Conservation (phyloP, 2,329 filamentous ascomycete species). For the Hymenoscyphus fructigenus region DNA sequence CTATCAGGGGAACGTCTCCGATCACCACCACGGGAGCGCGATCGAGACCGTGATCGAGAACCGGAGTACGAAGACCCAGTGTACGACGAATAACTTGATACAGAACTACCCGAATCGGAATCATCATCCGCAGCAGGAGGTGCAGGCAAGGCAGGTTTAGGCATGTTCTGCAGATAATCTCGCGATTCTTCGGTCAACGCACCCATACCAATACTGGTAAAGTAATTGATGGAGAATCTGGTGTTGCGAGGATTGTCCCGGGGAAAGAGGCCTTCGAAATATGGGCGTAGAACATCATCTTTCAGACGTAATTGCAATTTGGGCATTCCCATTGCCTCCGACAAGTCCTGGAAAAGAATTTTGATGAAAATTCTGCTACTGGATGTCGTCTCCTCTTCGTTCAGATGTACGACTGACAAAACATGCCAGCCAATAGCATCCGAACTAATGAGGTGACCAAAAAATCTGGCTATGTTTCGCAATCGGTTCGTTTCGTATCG, state of each 20-base stretch:
- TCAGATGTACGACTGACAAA: slow-evolving; percentile 79
- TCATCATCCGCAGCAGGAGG: slow-evolving; percentile 54
- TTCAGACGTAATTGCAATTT: slow-evolving; percentile 74
- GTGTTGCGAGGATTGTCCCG: slow-evolving; percentile 86
- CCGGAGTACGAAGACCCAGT: slow-evolving; percentile 60
- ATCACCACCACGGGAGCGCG: slow-evolving; percentile 18
- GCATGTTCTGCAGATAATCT: slow-evolving; percentile 83
- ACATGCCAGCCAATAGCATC: slow-evolving; percentile 94
- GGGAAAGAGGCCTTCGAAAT: slow-evolving; percentile 84
- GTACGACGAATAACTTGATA: slow-evolving; percentile 78
- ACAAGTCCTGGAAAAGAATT: slow-evolving; percentile 90
- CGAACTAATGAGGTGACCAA: slow-evolving; percentile 83
- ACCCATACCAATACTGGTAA: slow-evolving; percentile 97
- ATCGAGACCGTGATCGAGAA: slow-evolving; percentile 33
- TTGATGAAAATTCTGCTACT: slow-evolving; percentile 98
- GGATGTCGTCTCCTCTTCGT: slow-evolving; percentile 95
- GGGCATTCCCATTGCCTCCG: slow-evolving; percentile 81
- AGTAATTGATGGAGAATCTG: slow-evolving; percentile 98
- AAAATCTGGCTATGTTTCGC: slow-evolving; percentile 92
- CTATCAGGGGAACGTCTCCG: slow-evolving; percentile 21
- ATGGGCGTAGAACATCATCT: slow-evolving; percentile 75
- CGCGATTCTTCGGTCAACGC: slow-evolving; percentile 93
- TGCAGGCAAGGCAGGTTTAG: slow-evolving; percentile 76
- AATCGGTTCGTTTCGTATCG: slow-evolving; percentile 94
- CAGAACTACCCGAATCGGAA: slow-evolving; percentile 62